A percentile compares a stretch with the other conserved stretches of the same genome.
These are phyloP conservation scores for Saccharomyces paradoxus DNA, from an alignment of 805 yeast genomes.

Conservation along the genomic window DNA sequence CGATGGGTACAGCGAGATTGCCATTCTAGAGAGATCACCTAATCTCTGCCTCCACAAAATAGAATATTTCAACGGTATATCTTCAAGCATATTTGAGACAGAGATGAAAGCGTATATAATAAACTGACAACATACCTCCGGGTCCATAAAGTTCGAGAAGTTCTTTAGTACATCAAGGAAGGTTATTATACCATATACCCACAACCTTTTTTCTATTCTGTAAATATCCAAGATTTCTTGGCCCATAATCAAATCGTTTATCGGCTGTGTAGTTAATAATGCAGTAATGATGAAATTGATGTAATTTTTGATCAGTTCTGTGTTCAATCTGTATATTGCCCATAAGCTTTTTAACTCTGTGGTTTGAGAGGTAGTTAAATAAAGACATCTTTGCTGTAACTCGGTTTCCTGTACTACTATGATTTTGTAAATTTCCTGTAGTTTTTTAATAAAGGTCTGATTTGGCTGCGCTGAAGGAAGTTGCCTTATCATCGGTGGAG, in stretches of 20 bases:
- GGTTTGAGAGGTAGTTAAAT: constrained; percentile 45
- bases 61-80: constrained; percentile 14
- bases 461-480: constrained; percentile 23
- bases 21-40: constrained; percentile 75
- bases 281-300: constrained; percentile 67
- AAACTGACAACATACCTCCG: constrained; percentile 68
- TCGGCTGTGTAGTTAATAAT: constrained; percentile 59
- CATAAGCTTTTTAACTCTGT: constrained; percentile 58
- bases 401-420: constrained; percentile 61
- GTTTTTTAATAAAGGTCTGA: constrained; percentile 49
- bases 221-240: constrained; percentile 69
- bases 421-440: constrained; percentile 66
- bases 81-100: constrained; percentile 30
- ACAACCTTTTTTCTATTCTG: constrained; percentile 68
- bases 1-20: constrained; percentile 66
- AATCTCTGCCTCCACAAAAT: constrained; percentile 61
- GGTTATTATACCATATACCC: constrained; percentile 83
- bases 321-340: constrained; percentile 62
- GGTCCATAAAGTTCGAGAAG: constrained; percentile 66
- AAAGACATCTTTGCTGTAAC: constrained; percentile 63
- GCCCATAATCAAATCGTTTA: constrained; percentile 37
- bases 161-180: constrained; percentile 70
- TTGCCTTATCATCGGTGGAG: neutral
- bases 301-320: constrained; percentile 59
- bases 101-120: constrained; percentile 62